phyloP scores from a whole-genome alignment of 2,329 filamentous ascomycete genomes.

The Apiospora rasikravindrae region DNA sequence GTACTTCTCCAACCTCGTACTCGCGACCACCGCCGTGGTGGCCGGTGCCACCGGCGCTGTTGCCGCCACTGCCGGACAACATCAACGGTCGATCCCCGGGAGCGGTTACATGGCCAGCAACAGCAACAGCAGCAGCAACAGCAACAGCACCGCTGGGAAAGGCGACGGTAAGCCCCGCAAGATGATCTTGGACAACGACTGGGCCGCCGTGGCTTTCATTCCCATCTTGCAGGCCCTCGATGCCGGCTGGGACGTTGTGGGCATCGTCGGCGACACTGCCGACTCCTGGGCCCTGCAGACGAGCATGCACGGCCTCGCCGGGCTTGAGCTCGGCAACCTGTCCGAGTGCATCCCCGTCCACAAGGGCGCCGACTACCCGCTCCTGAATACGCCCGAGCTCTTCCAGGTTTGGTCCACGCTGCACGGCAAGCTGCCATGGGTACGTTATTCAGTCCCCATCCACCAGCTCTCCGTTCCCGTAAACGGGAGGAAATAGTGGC shows the following conservation, averaged over 20 bases:
- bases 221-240: constrained; percentile 51
- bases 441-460: constrained; percentile 47
- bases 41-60: not conserved
- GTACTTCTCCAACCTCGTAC: constrained; percentile 9
- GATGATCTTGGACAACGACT: constrained; percentile 53
- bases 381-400: constrained; percentile 50
- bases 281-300: constrained; percentile 52
- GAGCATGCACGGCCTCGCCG: constrained; percentile 51
- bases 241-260: constrained; percentile 50
- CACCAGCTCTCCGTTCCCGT: not conserved
- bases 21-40: not conserved
- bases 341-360: constrained; percentile 52
- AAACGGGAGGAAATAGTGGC: not conserved
- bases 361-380: constrained; percentile 51
- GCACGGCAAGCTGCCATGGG: constrained; percentile 49
- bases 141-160: not conserved
- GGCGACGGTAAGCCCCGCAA: constrained; percentile 24
- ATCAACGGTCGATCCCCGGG: not conserved
- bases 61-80: not conserved
- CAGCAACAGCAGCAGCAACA: not conserved
- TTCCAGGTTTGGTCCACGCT: constrained; percentile 51
- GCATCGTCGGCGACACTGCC: constrained; percentile 44
- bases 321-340: constrained; percentile 51
- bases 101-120: not conserved
- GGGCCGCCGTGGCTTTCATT: constrained; percentile 47